These are phyloP conservation scores for Bertia moriformis DNA, from an alignment of 2,329 filamentous ascomycete genomes.

Conservation along the genomic window DNA sequence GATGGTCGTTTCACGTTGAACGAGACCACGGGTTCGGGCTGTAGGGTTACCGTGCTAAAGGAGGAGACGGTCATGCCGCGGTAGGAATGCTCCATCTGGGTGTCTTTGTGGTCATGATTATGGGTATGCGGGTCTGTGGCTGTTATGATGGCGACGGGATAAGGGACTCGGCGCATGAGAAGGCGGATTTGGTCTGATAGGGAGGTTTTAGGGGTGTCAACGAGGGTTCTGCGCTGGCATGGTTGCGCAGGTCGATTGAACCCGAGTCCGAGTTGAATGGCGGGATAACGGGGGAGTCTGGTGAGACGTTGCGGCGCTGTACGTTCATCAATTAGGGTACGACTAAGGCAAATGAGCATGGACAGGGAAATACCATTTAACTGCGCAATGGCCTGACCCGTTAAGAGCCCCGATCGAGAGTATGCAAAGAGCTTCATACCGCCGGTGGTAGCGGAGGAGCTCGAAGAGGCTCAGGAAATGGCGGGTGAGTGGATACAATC, in stretches of 20 bases:
- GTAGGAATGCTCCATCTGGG: conserved; percentile 9
- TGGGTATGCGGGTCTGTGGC: conserved; percentile 17
- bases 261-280: too few species aligned
- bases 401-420: conserved; percentile 7
- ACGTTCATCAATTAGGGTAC: too few species aligned
- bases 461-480: conserved; percentile 5
- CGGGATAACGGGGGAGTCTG: too few species aligned
- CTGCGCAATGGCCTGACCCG: too few species aligned
- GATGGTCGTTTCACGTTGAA: conserved; percentile 46
- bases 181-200: conserved; percentile 21
- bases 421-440: conserved; percentile 15
- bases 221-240: neutral
- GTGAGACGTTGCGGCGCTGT: too few species aligned
- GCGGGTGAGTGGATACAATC: conserved; percentile 3
- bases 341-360: too few species aligned
- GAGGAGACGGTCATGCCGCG: conserved; percentile 45
- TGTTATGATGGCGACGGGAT: conserved; percentile 41
- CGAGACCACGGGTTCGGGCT: conserved; percentile 37
- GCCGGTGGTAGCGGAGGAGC: conserved; percentile 6
- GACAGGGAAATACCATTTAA: too few species aligned
- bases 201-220: too few species aligned
- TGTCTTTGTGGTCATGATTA: too few species aligned
- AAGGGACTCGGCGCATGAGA: conserved; percentile 36
- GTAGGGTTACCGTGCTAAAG: conserved; percentile 40
- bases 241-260: neutral